phyloP scores from a whole-genome alignment of 495 filamentous ascomycete species.

The Trichoderma virens region DNA sequence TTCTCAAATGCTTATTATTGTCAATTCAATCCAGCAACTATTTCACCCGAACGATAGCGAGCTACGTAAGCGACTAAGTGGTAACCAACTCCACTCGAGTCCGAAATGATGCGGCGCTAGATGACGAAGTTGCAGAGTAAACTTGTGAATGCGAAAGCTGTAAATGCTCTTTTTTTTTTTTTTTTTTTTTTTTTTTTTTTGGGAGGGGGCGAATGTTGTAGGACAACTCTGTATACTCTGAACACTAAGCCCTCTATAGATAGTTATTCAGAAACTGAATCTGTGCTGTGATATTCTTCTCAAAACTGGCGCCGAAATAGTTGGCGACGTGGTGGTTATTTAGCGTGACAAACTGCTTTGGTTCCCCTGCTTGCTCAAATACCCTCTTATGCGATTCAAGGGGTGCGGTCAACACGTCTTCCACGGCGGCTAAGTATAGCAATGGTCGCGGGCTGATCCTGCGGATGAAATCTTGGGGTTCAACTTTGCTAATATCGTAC shows the following conservation, averaged over 20 bases:
- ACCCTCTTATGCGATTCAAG: slow-evolving; percentile 11
- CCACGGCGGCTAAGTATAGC: slow-evolving; percentile 12
- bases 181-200: too few relatives aligned
- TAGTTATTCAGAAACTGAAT: not conserved
- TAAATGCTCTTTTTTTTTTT: too few relatives aligned
- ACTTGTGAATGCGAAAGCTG: too few relatives aligned
- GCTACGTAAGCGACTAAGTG: not conserved
- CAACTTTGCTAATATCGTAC: slow-evolving; percentile 14
- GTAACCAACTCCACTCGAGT: too few relatives aligned
- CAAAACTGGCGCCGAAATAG: not conserved
- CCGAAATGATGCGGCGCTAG: not conserved
- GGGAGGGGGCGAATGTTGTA: too few relatives aligned
- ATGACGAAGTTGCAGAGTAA: too few relatives aligned
- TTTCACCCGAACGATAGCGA: not conserved
- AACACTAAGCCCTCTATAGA: not conserved
- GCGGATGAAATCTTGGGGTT: slow-evolving; percentile 9
- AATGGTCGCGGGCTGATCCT: slow-evolving; percentile 12
- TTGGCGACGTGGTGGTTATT: not conserved
- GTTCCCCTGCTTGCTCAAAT: slow-evolving; percentile 9
- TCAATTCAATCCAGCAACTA: not conserved
- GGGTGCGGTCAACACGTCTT: slow-evolving; percentile 12
- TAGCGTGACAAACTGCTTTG: slow-evolving; percentile 7
- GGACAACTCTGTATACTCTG: too few relatives aligned
- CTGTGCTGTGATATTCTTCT: not conserved
- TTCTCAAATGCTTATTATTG: too few relatives aligned